phyloP scores from a whole-genome alignment of 305 asterid species.

The Fraxinus sp. region DNA sequence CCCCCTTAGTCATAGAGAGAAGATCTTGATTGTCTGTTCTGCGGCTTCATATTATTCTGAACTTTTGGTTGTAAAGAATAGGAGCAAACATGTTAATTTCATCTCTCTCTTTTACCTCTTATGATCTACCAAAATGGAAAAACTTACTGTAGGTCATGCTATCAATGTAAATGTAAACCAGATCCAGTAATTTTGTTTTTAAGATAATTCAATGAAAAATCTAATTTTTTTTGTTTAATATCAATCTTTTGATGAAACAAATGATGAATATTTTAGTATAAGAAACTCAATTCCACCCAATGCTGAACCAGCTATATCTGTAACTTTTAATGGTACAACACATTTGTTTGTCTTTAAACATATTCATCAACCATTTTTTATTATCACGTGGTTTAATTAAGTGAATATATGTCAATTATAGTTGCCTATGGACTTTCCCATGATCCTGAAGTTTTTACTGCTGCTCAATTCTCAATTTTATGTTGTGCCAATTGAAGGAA shows the following conservation, averaged over 20 bases:
- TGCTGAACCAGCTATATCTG: neutral
- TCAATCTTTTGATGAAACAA: neutral
- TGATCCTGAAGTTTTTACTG: slow-evolving; percentile 18
- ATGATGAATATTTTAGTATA: neutral
- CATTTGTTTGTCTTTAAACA: neutral
- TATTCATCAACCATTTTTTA: neutral
- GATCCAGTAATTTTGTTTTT: neutral
- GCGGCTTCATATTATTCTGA: neutral
- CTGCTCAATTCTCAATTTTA: slow-evolving; percentile 3
- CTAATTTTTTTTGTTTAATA: neutral
- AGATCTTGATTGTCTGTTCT: neutral
- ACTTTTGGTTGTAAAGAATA: neutral
- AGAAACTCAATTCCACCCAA: neutral
- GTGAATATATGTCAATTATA: slow-evolving; percentile 5
- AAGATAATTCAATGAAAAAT: neutral
- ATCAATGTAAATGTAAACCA: neutral
- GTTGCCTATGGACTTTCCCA: slow-evolving; percentile 12
- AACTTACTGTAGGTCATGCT: neutral
- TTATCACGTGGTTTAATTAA: slow-evolving; percentile 4
- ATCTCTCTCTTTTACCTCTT: neutral
- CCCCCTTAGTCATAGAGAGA: neutral
- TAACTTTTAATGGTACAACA: neutral
- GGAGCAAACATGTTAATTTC: neutral
- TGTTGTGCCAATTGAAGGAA: slow-evolving; percentile 16
- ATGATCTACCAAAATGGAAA: neutral